Evolutionary conservation across 1,284 basidiomycete genomes (phyloP).

Genomic region (Xerocomus nothofagi): DNA sequence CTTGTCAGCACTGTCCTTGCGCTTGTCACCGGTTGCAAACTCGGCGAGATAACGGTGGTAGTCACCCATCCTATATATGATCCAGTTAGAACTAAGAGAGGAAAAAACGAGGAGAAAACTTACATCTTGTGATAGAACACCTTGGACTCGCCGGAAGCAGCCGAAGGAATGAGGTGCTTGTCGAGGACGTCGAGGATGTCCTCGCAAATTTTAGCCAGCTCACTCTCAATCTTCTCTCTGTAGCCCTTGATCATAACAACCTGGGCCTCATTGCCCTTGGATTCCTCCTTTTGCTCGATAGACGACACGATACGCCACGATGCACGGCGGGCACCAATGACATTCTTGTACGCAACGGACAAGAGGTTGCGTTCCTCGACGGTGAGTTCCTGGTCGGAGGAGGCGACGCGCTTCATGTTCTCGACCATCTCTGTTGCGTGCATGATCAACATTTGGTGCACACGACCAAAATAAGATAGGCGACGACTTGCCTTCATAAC

Average conservation of each 20-base stretch:
- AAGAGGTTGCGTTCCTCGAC: constrained; percentile 99
- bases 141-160: constrained; percentile 97
- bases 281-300: constrained; percentile 99
- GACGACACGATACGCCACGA: constrained; percentile 99
- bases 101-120: constrained; percentile 31
- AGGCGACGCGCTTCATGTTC: constrained; percentile 98
- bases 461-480: constrained; percentile 2
- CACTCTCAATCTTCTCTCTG: constrained; percentile 97
- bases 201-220: constrained; percentile 99
- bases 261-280: constrained; percentile 97
- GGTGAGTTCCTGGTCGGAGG: constrained; percentile 96
- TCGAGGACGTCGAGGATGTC: constrained; percentile 99
- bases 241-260: constrained; percentile 99
- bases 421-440: constrained; percentile 90
- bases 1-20: constrained; percentile 98
- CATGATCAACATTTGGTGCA: constrained; percentile 16
- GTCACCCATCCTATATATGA: constrained; percentile 89
- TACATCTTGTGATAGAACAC: constrained; percentile 99
- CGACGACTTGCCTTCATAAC: constrained; percentile 82
- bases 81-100: neutral
- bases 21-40: constrained; percentile 98
- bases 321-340: constrained; percentile 98
- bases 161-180: constrained; percentile 98
- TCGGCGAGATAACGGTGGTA: constrained; percentile 99
- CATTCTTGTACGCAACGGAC: constrained; percentile 99